Percentiles rank a stretch among this genome's conserved stretches.
Evolutionary conservation across 768 basidiomycete genomes (phyloP).

Genomic region (Exsudoporus frostii): DNA sequence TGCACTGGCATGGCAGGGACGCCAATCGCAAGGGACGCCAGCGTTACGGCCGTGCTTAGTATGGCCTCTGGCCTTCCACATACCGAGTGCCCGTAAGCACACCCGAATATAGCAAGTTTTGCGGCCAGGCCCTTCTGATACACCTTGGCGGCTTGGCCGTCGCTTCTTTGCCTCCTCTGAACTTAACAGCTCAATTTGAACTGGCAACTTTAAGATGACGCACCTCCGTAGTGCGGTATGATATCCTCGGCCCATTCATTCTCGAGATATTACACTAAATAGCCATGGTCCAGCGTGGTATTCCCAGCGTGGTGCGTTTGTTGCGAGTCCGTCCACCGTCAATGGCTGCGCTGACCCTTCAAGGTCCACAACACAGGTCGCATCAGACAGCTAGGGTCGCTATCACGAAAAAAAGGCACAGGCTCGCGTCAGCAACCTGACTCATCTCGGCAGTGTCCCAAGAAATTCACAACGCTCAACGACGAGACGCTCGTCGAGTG

Average conservation of each 20-base stretch:
- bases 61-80: neutral
- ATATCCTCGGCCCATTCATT: neutral
- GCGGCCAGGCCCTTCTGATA: neutral
- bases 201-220: neutral
- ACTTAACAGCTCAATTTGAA: neutral
- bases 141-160: neutral
- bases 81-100: neutral
- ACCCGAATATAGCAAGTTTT: neutral
- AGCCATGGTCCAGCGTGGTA: neutral
- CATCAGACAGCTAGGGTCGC: slow-evolving; percentile 18
- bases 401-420: slow-evolving; percentile 3
- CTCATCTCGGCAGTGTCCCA: slow-evolving; percentile 14
- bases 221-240: neutral
- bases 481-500: neutral
- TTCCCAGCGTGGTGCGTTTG: slow-evolving; percentile 9
- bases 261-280: neutral
- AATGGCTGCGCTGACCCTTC: neutral
- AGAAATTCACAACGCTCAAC: slow-evolving; percentile 1
- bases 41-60: neutral
- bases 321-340: neutral
- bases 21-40: neutral
- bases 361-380: slow-evolving; percentile 2
- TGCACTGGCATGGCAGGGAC: neutral
- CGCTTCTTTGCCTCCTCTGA: neutral
- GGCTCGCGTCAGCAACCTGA: slow-evolving; percentile 23